phyloP scores from a whole-genome alignment of 352 stramenopile genomes.

The Phytophthora pini region DNA sequence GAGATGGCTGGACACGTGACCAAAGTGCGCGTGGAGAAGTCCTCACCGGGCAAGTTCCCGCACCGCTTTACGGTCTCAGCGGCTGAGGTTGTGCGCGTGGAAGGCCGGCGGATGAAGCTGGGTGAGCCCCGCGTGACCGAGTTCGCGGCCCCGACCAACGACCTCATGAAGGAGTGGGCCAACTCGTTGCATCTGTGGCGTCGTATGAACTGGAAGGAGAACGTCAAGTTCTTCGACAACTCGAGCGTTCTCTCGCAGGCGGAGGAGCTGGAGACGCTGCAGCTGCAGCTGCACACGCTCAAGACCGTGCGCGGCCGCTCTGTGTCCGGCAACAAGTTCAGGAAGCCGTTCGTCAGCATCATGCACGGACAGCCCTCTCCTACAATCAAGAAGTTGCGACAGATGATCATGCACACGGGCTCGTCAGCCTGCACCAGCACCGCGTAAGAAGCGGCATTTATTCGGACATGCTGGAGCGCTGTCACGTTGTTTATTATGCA shows the following conservation, averaged over 20 bases:
- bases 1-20: constrained; percentile 75
- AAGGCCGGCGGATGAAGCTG: constrained; percentile 83
- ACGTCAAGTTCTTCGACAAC: constrained; percentile 86
- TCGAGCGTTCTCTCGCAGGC: constrained; percentile 55
- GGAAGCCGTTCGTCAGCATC: constrained; percentile 64
- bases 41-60: constrained; percentile 66
- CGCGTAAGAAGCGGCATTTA: constrained; percentile 32
- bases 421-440: constrained; percentile 45
- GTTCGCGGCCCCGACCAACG: constrained; percentile 72
- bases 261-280: constrained; percentile 64
- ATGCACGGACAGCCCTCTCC: constrained; percentile 66
- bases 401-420: constrained; percentile 60
- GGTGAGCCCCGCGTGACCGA: constrained; percentile 67
- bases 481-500: constrained; percentile 46
- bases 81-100: constrained; percentile 71
- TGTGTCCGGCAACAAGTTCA: constrained; percentile 45
- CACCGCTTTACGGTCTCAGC: constrained; percentile 77
- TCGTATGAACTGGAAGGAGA: constrained; percentile 89
- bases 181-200: constrained; percentile 85
- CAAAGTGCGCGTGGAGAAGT: constrained; percentile 80
- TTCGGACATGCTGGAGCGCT: constrained; percentile 2
- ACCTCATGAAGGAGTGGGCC: constrained; percentile 89
- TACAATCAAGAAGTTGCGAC: constrained; percentile 73
- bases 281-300: constrained; percentile 63
- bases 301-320: constrained; percentile 57